phyloP scores from a whole-genome alignment of 2,329 filamentous ascomycete species.

The Alternaria ethzedia region DNA sequence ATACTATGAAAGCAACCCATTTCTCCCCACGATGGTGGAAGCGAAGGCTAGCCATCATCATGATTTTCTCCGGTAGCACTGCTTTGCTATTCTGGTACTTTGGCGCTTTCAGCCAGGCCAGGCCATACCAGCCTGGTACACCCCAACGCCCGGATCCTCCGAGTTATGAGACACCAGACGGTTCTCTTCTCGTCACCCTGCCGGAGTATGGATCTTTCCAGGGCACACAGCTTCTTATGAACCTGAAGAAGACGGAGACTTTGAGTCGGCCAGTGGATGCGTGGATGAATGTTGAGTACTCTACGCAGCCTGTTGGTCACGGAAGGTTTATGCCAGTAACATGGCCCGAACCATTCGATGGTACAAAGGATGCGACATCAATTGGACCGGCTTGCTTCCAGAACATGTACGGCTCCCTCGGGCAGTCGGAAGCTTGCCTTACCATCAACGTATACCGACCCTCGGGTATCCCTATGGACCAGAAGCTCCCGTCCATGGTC shows the following conservation, averaged over 20 bases:
- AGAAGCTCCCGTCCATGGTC: conserved; percentile 41
- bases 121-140: conserved; percentile 10
- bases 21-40: conserved; percentile 25
- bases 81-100: conserved; percentile 32
- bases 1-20: conserved; percentile 7
- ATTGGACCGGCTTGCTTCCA: conserved; percentile 56
- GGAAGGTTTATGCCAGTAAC: conserved; percentile 51
- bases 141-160: conserved; percentile 13
- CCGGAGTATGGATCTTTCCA: conserved; percentile 52
- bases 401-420: conserved; percentile 42
- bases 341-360: conserved; percentile 52
- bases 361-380: conserved; percentile 45
- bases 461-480: conserved; percentile 28
- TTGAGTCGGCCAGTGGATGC: conserved; percentile 52
- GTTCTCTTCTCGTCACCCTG: conserved; percentile 38
- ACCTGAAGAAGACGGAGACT: conserved; percentile 37
- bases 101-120: conserved; percentile 22
- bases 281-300: conserved; percentile 58
- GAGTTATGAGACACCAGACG: conserved; percentile 12
- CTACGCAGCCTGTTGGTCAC: conserved; percentile 50
- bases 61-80: conserved; percentile 27
- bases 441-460: conserved; percentile 43
- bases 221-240: conserved; percentile 48
- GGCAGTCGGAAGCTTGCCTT: conserved; percentile 45
- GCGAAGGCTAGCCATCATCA: conserved; percentile 21